Base-by-base conservation (phyloP, 208 protist genomes). In the Acanthamoeba triangularis region DNA sequence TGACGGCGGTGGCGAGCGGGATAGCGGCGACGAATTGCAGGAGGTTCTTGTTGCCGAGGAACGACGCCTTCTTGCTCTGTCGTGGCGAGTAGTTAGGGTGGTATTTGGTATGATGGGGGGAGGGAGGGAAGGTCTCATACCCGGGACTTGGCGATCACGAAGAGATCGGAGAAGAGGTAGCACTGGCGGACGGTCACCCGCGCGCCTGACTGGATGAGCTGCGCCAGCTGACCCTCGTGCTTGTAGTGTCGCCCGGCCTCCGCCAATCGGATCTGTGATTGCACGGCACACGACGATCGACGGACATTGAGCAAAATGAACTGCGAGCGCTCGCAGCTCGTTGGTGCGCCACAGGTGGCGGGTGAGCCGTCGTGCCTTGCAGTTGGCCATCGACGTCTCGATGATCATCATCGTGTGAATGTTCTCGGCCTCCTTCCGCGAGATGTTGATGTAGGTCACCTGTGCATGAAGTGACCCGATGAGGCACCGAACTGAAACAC, bases 391-490 rank as follows among this genome's bases (percentile, higher is more conserved):
- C 20, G 80, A 88, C 30, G 49, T 63, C 52, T 88, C 80, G 52
- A 88, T 88, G 47, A 88, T 30, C 80, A 88, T 88, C 80, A 88
- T 88, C 28, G 80, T 88, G 80, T 88, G 80, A 28, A 88, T 88
- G 80, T 88, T 88, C 33, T 88, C 80, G 52, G 80, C 80, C 30
- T 88, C 80, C 80, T 88, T 88, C 52, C 80, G 28, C 35, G 80
- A 88, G 44, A 88, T 88, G 30, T 88, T 88, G 47, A 88, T 88
- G 80, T 88, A 88, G 28, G 80, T 88, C 80, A 88, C 80, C 80
- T 88, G 44, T 2, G 6, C 0, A 88, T 61, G 56, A 61, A 13
- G 30, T 20, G 30, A 30, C 20, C 11, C 47, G 47, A 49, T 49
- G 47, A 65, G 25, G 59, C 23, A 25, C 25, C 1, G 59, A 25